phyloP scores from a whole-genome alignment of 345 rosid species.

The Mercurialis annua region DNA sequence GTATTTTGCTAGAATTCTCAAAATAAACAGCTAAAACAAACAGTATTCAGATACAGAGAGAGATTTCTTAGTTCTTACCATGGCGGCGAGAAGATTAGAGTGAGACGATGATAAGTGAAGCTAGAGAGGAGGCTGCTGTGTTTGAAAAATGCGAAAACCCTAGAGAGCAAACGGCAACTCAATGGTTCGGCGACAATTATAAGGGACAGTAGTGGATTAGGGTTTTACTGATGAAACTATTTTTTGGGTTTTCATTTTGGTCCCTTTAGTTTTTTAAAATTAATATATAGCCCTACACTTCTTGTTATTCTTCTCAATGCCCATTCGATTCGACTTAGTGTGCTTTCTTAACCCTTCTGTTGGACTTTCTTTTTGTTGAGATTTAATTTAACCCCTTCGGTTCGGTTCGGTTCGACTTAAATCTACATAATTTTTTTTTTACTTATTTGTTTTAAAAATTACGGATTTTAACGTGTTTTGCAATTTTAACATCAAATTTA shows the following conservation, averaged over 20 bases:
- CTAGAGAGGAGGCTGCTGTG: not conserved
- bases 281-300: not conserved
- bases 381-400: no score
- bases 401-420: no score
- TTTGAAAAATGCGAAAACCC: constrained; percentile 9
- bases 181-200: constrained; percentile 9
- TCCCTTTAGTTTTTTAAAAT: not conserved
- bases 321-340: no score
- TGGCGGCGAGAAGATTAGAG: constrained; percentile 12
- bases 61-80: constrained; percentile 26
- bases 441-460: no score
- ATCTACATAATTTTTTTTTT: no score
- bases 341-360: no score
- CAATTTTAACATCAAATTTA: no score
- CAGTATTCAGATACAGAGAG: not conserved
- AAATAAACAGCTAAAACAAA: not conserved
- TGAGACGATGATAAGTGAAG: not conserved
- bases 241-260: not conserved
- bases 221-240: constrained; percentile 7
- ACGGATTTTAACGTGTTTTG: no score
- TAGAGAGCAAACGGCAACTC: not conserved
- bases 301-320: not conserved
- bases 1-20: not conserved
- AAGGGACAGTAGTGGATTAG: constrained; percentile 1
- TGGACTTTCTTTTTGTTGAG: no score